Evolutionary conservation across 2,329 filamentous ascomycete species (phyloP), one percentile per base, ranked within the genome.

Genomic region (Xylariaceae sp.): DNA sequence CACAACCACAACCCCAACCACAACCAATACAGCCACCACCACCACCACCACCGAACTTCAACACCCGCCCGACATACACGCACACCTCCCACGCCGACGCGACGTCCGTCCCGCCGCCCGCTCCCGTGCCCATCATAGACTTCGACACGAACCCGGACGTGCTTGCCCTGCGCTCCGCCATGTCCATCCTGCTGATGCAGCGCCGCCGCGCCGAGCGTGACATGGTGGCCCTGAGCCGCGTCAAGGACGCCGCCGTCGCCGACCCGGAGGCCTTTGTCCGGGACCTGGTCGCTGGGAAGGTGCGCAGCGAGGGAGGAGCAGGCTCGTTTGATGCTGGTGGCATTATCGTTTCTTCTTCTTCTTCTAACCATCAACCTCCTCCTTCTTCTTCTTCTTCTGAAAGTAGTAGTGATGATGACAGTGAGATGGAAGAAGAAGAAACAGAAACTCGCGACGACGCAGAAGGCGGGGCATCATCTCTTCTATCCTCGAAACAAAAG

Each of bases 181-280:
- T 96, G 44, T 83, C 86, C 7, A 81, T 95, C 36, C 70, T 97
- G 32, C 88, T 94, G 65, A 73, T 94, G 49, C 90, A 97, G 67
- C 81, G 81, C 48, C 79, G 82, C 55, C 85, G 84, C 59, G 87
- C 87, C 28, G 69, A 80, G 34, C 74, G 76, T 32, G 89, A 96
- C 63, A 81, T 96, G 36, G 74, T 76, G 50, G 67, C 74, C 0
- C 70, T 96, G 23, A 76, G 81, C 50, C 68, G 70, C 41, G 75
- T 86, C 53, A 90, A 88, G 61, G 68, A 76, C 13, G 78, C 77
- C 3, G 88, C 88, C 5, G 63, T 87, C 1, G 70, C 71, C 6
- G 72, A 90, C 47, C 88, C 89, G 0, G 71, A 81, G 32, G 78
- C 69, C 0, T 96, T 95, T 59, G 67, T 80, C 27, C 69, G 69